Evolutionary conservation across 2,329 filamentous ascomycete genomes (phyloP), one percentile per base, ranked within the genome.

Genomic region (Pseudogymnoascus sp.): DNA sequence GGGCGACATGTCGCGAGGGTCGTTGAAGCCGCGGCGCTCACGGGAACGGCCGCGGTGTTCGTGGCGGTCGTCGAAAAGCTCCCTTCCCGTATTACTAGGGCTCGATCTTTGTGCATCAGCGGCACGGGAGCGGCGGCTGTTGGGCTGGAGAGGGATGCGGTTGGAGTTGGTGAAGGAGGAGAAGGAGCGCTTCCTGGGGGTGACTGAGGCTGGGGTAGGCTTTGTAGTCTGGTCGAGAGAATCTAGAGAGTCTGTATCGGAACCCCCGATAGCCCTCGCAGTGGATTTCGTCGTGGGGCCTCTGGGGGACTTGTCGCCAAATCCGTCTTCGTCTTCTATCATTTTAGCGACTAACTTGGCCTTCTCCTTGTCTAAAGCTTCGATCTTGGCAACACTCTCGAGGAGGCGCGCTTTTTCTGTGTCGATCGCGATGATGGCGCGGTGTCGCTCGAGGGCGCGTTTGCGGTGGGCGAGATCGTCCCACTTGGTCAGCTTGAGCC

Each of bases 401-500:
- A 56, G 50, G n/a, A 56, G 50, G 10, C 11, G 50, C n/a, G 63
- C 63, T 65, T 68, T 71, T 61, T 75, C 67, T 31, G 68, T 69
- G 63, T 76, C 72, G 28, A 76, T 65, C 14, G 67, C 70, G 50
- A 69, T 70, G 63, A 75, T 67, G 35, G 66, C 63, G 50, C 72
- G 67, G 46, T 68, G 68, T 40, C 66, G 66, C 59, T 65, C 65
- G 24, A 74, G 61, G 37, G 70, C 70, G 64, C 72, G 73, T 41
- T 66, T 66, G 66, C 74, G 72, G 59, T 75, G 74, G n/a, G 63
- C 63, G 40, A 62, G 62, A 67, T 75, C 72, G 65, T 75, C 69
- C 63, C 70, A 76, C 2, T 71, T 70, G 26, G 74, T 75, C 22
- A 74, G 67, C 11, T 72, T 68, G 40, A 76, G 64, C 73, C 74